Conservation (phyloP, 306 rosid species). For the Phaseolus lunatus region DNA sequence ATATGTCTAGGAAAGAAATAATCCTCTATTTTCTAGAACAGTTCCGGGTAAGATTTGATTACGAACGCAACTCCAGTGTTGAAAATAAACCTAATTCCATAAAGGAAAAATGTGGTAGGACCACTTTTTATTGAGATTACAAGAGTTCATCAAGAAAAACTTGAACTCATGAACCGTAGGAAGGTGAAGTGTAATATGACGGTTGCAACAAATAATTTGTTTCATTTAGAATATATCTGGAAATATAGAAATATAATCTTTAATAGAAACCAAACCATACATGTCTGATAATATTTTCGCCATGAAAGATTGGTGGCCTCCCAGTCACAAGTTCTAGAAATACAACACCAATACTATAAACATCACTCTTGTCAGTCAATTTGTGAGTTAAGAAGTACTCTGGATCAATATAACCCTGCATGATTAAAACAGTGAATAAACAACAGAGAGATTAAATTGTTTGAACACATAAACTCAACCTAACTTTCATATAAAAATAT, state of each 20-base stretch:
- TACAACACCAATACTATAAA: slow-evolving; percentile 93
- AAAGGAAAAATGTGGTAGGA: neutral
- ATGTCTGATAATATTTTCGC: slow-evolving; percentile 91
- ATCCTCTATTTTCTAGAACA: neutral
- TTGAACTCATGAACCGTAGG: neutral
- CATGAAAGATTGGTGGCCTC: slow-evolving; percentile 80
- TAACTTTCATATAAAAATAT: neutral
- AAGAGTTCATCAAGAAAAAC: neutral
- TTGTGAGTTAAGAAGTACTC: slow-evolving; percentile 85
- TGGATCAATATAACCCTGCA: slow-evolving; percentile 94
- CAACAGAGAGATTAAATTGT: slow-evolving; percentile 6
- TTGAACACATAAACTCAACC: neutral
- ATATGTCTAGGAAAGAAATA: neutral
- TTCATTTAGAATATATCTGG: neutral
- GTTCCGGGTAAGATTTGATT: neutral
- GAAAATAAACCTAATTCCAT: neutral
- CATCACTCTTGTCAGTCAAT: slow-evolving; percentile 91
- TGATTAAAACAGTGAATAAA: slow-evolving; percentile 32
- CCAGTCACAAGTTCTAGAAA: slow-evolving; percentile 85
- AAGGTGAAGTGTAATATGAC: neutral
- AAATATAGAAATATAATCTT: neutral
- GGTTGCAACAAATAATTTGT: neutral
- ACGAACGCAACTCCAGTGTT: neutral
- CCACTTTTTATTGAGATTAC: too few species aligned
- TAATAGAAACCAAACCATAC: slow-evolving; percentile 52